Evolutionary conservation across 2,329 filamentous ascomycete genomes (phyloP), one percentile per base, ranked within the genome.

Genomic region (Tolypocladium cylindrosporum): DNA sequence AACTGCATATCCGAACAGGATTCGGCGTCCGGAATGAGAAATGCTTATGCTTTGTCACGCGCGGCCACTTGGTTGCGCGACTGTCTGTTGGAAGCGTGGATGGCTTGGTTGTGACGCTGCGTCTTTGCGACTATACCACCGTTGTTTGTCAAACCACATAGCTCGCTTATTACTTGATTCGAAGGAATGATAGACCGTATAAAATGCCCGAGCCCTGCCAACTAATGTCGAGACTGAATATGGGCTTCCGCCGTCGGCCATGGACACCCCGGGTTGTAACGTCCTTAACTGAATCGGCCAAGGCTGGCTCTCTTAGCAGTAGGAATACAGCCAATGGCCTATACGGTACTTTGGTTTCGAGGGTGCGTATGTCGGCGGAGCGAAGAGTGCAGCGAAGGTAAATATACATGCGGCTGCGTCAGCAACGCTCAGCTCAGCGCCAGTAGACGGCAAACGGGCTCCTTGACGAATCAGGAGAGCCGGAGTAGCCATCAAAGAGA

Each of bases 1-100:
- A 64, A 52, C 48, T 52, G 48, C 65, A 67, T 67, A 62, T 62
- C 62, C 61, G 62, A 61, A 59, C 64, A 63, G 62, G 62, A 64
- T 64, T 65, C 61, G 68, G 67, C 68, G 68, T 68, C 63, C 62
- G 66, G 68, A 59, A 66, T 55, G 62, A 67, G 62, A 58, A 66
- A 69, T 60, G 61, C 63, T 60, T 67, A 24, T 24, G 31, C 16
- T 57, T 54, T 41, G 39, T 31, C 62, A 59, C 60, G 63, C 63
- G 59, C 55, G 53, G 59, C 11, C 31, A 21, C 19, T 56, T 54
- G 59, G 54, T 16, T 48, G 37, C 21, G 24, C 34, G 39, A 45
- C 54, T 54, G 40, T 41, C 21, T 43, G 48, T 13, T 54, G 43
- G 39, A 27, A 27, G 50, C 27, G 27, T 48, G 43, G 52, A 50